A percentile compares a stretch with the other conserved stretches of the same genome.
phyloP scores from a whole-genome alignment of 257 asterid species.

The Catharanthus roseus region DNA sequence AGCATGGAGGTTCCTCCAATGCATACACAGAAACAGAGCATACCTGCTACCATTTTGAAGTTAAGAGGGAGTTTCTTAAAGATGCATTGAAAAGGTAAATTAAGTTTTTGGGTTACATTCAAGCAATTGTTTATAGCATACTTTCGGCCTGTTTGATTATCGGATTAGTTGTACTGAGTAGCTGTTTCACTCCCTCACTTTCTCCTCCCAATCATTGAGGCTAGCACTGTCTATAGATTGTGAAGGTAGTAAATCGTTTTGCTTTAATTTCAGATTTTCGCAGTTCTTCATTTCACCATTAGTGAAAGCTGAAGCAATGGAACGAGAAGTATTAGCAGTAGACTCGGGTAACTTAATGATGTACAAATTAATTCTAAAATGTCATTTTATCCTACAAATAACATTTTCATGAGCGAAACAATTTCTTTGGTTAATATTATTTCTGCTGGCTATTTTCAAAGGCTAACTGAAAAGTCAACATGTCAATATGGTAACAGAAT shows the following conservation, averaged over 20 bases:
- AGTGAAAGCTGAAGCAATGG: conserved; percentile 97
- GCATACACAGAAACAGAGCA: conserved; percentile 99
- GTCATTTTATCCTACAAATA: background rate
- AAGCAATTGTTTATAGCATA: background rate
- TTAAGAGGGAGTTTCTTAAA: conserved; percentile 80
- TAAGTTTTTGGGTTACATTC: background rate
- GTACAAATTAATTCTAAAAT: conserved; percentile 5
- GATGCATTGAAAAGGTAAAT: conserved; percentile 86
- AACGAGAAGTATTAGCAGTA: conserved; percentile 88
- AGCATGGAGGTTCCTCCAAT: conserved; percentile 99
- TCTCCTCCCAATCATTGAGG: conserved; percentile 5
- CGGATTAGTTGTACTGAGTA: background rate
- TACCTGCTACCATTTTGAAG: conserved; percentile 97
- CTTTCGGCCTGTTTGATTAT: conserved; percentile 1
- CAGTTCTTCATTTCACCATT: conserved; percentile 86
- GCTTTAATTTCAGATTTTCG: conserved; percentile 64
- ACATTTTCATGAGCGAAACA: background rate
- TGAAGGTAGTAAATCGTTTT: conserved; percentile 17
- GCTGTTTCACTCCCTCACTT: background rate
- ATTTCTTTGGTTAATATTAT: background rate
- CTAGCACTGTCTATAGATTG: conserved; percentile 4
- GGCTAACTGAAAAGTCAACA: conserved; percentile 18
- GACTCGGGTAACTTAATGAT: conserved; percentile 70
- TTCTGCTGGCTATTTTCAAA: conserved; percentile 16
- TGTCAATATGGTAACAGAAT: conserved; percentile 49